These are phyloP conservation scores for Boechera divaricarpa DNA, from an alignment of 345 rosid species.

Conservation along the genomic window DNA sequence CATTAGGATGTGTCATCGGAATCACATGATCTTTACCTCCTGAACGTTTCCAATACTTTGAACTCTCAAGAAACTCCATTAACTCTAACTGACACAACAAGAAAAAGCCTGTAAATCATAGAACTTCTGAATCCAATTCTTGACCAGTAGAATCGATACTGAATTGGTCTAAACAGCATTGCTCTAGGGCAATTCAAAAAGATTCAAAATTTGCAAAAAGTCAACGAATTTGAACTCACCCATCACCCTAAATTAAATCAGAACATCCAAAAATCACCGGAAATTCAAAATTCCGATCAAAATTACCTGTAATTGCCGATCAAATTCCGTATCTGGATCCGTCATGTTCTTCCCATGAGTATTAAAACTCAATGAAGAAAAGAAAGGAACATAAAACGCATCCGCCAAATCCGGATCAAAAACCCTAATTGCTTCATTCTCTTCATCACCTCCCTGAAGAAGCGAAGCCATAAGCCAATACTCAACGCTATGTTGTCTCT, in stretches of 20 bases:
- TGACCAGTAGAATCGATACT: background rate
- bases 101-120: background rate
- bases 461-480: slow-evolving; percentile 97
- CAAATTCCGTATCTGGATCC: slow-evolving; percentile 90
- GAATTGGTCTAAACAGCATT: background rate
- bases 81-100: slow-evolving; percentile 69
- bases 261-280: background rate
- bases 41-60: slow-evolving; percentile 91
- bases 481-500: slow-evolving; percentile 90
- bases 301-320: slow-evolving; percentile 87
- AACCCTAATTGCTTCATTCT: slow-evolving; percentile 80
- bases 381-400: slow-evolving; percentile 86
- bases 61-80: slow-evolving; percentile 63
- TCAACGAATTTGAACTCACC: slow-evolving; percentile 12
- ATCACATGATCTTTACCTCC: slow-evolving; percentile 94
- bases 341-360: slow-evolving; percentile 90
- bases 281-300: background rate
- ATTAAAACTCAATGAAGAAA: slow-evolving; percentile 89
- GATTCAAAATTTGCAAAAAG: background rate
- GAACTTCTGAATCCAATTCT: slow-evolving; percentile 1
- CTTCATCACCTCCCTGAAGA: slow-evolving; percentile 53
- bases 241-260: background rate
- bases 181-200: background rate
- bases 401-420: slow-evolving; percentile 92
- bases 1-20: slow-evolving; percentile 99